Evolutionary conservation across 208 protist genomes (phyloP).

Genomic region (Acanthamoeba triangularis): DNA sequence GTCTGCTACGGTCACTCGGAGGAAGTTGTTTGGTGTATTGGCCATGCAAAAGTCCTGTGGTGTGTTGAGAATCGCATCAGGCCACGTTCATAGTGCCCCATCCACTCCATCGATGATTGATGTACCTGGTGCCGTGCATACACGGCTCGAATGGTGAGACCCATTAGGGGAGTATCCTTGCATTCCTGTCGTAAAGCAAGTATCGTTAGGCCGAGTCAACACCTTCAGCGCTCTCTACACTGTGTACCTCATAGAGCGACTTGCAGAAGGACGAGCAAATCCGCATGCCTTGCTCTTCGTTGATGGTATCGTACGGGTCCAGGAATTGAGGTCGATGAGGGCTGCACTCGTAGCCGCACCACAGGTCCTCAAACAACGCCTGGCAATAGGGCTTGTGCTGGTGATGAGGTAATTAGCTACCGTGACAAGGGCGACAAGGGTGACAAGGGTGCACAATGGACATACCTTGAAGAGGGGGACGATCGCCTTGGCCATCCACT

Average conservation of each 20-base stretch:
- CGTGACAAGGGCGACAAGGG: too few relatives aligned
- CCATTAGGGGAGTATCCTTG: conserved; percentile 25
- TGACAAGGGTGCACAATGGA: neutral
- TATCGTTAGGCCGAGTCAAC: neutral
- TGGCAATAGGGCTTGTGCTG: neutral
- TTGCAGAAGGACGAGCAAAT: conserved; percentile 8
- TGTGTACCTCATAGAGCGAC: neutral
- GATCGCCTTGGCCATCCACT: neutral
- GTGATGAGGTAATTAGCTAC: neutral
- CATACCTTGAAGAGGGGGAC: neutral
- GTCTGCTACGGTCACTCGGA: neutral
- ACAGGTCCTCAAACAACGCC: neutral
- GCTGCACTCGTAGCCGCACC: neutral
- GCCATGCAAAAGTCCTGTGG: conserved; percentile 47
- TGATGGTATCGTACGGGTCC: neutral
- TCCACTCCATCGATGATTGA: neutral
- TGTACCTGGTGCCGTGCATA: neutral
- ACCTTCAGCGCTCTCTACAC: too few relatives aligned
- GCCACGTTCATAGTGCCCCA: too few relatives aligned
- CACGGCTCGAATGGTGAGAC: neutral
- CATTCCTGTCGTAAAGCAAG: neutral
- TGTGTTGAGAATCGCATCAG: neutral
- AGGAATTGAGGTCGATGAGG: neutral
- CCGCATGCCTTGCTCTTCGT: neutral
- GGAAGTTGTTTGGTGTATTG: neutral